Evolutionary conservation across 768 basidiomycete genomes (phyloP).

Genomic region (Leccinellum luteum): DNA sequence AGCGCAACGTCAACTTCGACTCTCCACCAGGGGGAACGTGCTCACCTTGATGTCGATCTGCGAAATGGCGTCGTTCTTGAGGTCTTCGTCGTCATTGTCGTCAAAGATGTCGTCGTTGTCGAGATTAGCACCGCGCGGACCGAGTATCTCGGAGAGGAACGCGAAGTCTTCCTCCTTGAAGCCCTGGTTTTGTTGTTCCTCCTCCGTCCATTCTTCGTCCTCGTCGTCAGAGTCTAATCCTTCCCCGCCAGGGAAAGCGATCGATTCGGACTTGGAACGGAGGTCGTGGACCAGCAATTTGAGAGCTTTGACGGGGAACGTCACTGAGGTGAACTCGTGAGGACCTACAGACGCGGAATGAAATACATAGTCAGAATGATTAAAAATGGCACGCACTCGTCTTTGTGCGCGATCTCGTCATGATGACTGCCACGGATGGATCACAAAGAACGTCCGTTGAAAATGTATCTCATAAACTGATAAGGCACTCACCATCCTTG

Average conservation of each 20-base stretch:
- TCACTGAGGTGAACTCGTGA: slow-evolving; percentile 77
- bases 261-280: slow-evolving; percentile 72
- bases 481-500: slow-evolving; percentile 63
- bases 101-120: slow-evolving; percentile 78
- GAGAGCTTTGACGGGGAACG: slow-evolving; percentile 90
- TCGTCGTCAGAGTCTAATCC: slow-evolving; percentile 76
- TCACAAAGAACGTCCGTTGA: slow-evolving; percentile 18
- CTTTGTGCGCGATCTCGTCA: slow-evolving; percentile 92
- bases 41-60: slow-evolving; percentile 75
- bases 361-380: slow-evolving; percentile 12
- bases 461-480: slow-evolving; percentile 10
- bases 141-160: slow-evolving; percentile 81
- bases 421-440: slow-evolving; percentile 65
- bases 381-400: slow-evolving; percentile 53
- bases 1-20: slow-evolving; percentile 10
- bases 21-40: neutral
- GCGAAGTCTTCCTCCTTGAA: slow-evolving; percentile 75
- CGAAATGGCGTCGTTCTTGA: slow-evolving; percentile 81
- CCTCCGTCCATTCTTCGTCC: slow-evolving; percentile 95
- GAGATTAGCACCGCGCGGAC: slow-evolving; percentile 66
- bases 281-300: slow-evolving; percentile 87
- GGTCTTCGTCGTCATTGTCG: slow-evolving; percentile 80
- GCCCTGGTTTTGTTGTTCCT: slow-evolving; percentile 61
- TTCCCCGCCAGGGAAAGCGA: slow-evolving; percentile 58
- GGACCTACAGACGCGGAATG: slow-evolving; percentile 53